Evolutionary conservation across 352 stramenopile species (phyloP).

Genomic region (Pythium graminicola): DNA sequence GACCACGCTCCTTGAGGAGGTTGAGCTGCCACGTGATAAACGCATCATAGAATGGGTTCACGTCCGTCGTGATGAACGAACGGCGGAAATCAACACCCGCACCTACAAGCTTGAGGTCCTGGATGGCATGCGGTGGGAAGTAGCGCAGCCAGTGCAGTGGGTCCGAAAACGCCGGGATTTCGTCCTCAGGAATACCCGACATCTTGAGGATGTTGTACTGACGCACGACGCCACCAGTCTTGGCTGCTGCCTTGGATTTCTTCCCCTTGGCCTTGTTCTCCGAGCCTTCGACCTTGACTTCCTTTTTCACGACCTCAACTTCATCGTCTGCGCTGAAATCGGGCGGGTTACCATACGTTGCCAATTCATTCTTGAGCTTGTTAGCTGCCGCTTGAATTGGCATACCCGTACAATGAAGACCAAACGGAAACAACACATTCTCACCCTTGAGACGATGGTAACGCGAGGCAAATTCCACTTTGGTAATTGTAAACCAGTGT

Average conservation of each 20-base stretch:
- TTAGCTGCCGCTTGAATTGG: constrained; percentile 99
- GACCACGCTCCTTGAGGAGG: constrained; percentile 89
- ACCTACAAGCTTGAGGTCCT: constrained; percentile 97
- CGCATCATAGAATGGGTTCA: constrained; percentile 99
- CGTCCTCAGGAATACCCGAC: constrained; percentile 83
- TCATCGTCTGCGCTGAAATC: constrained; percentile 84
- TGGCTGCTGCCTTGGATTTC: constrained; percentile 98
- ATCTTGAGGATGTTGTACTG: constrained; percentile 99
- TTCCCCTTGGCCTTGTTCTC: constrained; percentile 91
- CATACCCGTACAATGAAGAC: constrained; percentile 99
- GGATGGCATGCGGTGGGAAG: constrained; percentile 95
- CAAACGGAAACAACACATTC: constrained; percentile 99
- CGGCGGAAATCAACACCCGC: constrained; percentile 97
- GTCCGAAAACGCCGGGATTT: constrained; percentile 97
- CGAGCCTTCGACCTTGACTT: constrained; percentile 73
- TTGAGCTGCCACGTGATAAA: constrained; percentile 99
- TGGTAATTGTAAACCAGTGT: constrained; percentile 97
- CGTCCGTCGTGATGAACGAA: constrained; percentile 99
- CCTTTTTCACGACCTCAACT: constrained; percentile 30
- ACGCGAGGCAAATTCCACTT: constrained; percentile 92
- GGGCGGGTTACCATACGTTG: constrained; percentile 90
- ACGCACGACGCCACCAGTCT: constrained; percentile 95
- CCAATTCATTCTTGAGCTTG: constrained; percentile 98
- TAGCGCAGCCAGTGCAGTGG: constrained; percentile 98
- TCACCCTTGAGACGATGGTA: constrained; percentile 97